Conservation (phyloP, 83 land plant genomes). For the Picea mariana region DNA sequence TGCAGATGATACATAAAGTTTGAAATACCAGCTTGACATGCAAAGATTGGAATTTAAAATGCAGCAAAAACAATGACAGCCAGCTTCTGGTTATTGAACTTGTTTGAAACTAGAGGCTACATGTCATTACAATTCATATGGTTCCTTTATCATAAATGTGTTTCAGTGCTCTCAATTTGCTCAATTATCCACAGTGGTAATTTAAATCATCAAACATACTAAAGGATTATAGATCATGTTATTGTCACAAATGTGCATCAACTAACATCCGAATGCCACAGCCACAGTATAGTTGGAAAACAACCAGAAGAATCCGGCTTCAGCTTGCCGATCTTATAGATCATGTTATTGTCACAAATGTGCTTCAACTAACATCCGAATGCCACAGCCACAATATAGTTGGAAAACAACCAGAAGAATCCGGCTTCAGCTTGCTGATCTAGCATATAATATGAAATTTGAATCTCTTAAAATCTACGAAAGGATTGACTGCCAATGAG, state of each 20-base stretch:
- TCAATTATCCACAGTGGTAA: neutral
- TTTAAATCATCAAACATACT: neutral
- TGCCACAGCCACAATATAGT: no score
- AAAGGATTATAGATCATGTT: neutral
- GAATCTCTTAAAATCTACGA: neutral
- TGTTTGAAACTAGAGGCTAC: neutral
- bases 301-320: neutral
- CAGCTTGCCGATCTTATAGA: neutral
- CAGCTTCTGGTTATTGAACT: neutral
- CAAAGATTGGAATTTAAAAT: neutral
- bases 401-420: neutral
- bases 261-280: neutral
- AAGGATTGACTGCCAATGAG: neutral
- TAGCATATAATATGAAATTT: neutral
- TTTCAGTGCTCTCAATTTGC: neutral
- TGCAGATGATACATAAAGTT: slow-evolving; percentile 5
- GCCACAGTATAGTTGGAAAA: neutral
- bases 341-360: neutral
- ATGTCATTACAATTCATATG: neutral
- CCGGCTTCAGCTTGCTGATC: neutral
- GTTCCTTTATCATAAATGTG: neutral
- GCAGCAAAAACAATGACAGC: neutral
- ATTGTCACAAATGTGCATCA: neutral
- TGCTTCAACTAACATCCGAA: neutral
- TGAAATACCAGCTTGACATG: neutral